Base-by-base conservation (phyloP, 257 asterid genomes). In the Mentha longifolia region DNA sequence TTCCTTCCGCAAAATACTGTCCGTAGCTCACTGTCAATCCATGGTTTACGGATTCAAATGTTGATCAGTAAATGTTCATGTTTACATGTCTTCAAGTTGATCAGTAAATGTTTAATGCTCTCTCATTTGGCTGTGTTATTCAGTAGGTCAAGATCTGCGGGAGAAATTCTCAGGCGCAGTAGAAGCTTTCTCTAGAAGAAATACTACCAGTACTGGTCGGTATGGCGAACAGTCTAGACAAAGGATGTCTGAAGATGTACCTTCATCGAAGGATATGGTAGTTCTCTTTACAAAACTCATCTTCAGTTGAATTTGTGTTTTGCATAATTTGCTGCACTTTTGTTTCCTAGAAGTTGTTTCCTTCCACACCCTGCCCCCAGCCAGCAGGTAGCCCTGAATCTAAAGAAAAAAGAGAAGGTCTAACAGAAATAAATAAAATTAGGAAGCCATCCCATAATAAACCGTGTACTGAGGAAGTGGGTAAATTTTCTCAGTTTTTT, bases 211-310 rank as follows among this genome's bases (percentile, higher is more conserved):
- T 75, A 46, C 95, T 35, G 96, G 96, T 68, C 88, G 94, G 56
- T 87, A 82, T 77, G 95, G 86, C 67, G 96, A 89, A 75, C 84
- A 83, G 76, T 51, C 84, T 31, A 84, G 91, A 79, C 85, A 83
- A 74, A 82, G 90, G 69, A 78, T 87, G 65, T 80, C 89, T 19
- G 97, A 91, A 30, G 96, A 85, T 77, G 83, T 77, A 62, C 92
- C 98, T 74, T 87, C 95, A 41, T 93, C 98, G 54, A 93, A 90
- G 84, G 95, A 93, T 81, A 96, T 91, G 98, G 98, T 92, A 92
- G 61, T 74, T 28, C 65, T 62, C 64, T 73, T 59, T 37, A 16
- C 10, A 50, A 60, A 64, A 56, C 54, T 9, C 14, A 13, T 16
- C 19, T 52, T 47, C 15, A 28, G 31, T 45, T 20, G n/a, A 39